phyloP scores from a whole-genome alignment of 345 rosid genomes.

The Viola odorata region DNA sequence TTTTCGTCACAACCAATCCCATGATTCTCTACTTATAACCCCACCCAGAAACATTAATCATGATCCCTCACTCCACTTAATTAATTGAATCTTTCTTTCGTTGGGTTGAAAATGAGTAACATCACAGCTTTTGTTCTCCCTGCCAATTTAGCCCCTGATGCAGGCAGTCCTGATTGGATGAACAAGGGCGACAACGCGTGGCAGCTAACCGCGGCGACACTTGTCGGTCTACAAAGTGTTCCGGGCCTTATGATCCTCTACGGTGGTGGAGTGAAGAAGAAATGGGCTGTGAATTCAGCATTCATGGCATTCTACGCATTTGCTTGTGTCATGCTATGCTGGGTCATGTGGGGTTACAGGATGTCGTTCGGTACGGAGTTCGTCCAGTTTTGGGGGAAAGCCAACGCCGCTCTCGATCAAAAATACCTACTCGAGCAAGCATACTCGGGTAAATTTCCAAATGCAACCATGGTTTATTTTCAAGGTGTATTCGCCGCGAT shows the following conservation, averaged over 20 bases:
- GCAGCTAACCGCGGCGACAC: slow-evolving; percentile 21
- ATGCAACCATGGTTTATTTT: slow-evolving; percentile 18
- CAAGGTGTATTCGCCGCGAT: slow-evolving; percentile 16
- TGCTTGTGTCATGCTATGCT: slow-evolving; percentile 16
- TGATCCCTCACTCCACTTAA: neutral
- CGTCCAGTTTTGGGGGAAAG: slow-evolving; percentile 13
- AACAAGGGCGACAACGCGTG: slow-evolving; percentile 19
- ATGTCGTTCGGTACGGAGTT: slow-evolving; percentile 15
- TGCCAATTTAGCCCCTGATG: neutral
- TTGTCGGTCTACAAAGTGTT: slow-evolving; percentile 20
- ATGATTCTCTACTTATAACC: slow-evolving; percentile 1
- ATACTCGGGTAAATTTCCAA: slow-evolving; percentile 8
- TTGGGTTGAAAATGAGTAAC: neutral
- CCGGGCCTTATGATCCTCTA: slow-evolving; percentile 17
- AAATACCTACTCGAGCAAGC: slow-evolving; percentile 4
- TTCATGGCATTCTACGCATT: slow-evolving; percentile 19
- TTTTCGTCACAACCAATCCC: slow-evolving; percentile 9
- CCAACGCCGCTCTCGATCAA: slow-evolving; percentile 7
- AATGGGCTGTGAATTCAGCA: slow-evolving; percentile 20
- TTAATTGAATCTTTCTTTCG: neutral
- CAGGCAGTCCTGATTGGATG: slow-evolving; percentile 12
- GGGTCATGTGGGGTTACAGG: slow-evolving; percentile 17
- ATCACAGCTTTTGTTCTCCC: neutral
- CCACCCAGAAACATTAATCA: neutral
- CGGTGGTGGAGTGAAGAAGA: slow-evolving; percentile 18